Base-by-base conservation (phyloP, 805 yeast genomes). In the Candida tammaniensis region DNA sequence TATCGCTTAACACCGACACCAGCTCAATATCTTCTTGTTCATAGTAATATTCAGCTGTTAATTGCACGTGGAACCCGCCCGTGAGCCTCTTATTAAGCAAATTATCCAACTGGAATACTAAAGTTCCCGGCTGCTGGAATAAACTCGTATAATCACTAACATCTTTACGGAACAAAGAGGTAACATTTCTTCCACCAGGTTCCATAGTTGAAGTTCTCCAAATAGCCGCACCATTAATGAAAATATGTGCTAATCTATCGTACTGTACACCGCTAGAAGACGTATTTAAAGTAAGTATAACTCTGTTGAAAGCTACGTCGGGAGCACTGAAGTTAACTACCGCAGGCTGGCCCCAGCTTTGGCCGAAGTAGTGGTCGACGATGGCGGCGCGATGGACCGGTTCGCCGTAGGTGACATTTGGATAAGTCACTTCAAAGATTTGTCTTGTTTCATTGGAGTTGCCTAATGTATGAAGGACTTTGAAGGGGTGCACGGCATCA, bases 141-240 rank as follows among this genome's bases (percentile, higher is more conserved):
- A 86, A 53, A 0, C 61, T 43, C 6, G 68, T 47, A 51, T 74
- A 85, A 11, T 61, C 53, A 2, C 88, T 69, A 1, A 85, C 71
- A 52, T 87, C 95, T 51, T 83, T 86, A 19, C 70, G 61, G 35
- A 71, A 59, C 4, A 56, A 48, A 17, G 83, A 74, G 43, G 65
- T 73, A 7, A 73, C 71, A 2, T 59, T 46, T 10, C 49, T 52
- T 27, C 60, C 55, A 29, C 64, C 61, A 3, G 95, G 95, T 57
- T 47, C 80, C 57, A 37, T 78, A 2, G 95, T 87, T 2, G 91
- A 81, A 1, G 86, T 79, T 57, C 95, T 74, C 95, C 95, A 86
- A 24, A 86, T 61, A 43, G 84, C 84, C 11, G 71, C 64, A 20
- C 80, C 85, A 38, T 70, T 68, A 20, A 83, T 55, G 46, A 72